Conservation (phyloP, 1,284 basidiomycete species). For the Trichosporon faecale region DNA sequence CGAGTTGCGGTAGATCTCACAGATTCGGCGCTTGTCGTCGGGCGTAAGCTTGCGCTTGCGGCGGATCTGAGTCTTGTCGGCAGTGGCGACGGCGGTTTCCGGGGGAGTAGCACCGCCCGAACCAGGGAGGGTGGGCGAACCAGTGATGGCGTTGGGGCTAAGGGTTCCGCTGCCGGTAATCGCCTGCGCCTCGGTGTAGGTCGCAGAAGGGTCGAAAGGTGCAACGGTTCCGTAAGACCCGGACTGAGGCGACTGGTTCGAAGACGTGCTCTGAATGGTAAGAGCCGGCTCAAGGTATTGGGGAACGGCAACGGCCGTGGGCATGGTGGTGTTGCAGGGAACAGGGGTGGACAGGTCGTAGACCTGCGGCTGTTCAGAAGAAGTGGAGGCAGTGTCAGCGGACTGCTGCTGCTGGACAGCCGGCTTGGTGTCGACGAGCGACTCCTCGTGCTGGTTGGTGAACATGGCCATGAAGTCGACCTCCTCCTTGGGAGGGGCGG, state of each 20-base stretch:
- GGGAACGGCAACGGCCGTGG: slow-evolving; percentile 1
- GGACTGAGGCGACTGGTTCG: background rate
- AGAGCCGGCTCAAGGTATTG: slow-evolving; percentile 19
- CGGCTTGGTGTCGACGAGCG: slow-evolving; percentile 3
- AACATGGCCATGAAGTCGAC: slow-evolving; percentile 31
- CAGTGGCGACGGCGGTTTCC: slow-evolving; percentile 2
- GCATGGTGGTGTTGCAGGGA: slow-evolving; percentile 10
- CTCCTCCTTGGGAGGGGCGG: slow-evolving; percentile 19
- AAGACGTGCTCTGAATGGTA: background rate
- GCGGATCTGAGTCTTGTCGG: slow-evolving; percentile 12
- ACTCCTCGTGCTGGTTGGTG: slow-evolving; percentile 24
- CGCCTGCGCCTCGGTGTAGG: background rate
- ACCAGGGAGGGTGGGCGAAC: background rate
- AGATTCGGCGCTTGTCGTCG: slow-evolving; percentile 31
- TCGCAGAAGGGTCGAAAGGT: background rate
- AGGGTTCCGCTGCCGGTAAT: background rate
- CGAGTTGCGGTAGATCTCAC: slow-evolving; percentile 28
- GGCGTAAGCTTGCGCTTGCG: slow-evolving; percentile 31
- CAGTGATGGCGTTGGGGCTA: background rate
- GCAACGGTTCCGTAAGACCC: background rate
- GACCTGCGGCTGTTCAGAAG: background rate
- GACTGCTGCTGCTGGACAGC: slow-evolving; percentile 2
- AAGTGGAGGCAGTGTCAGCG: background rate
- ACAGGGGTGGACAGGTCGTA: background rate
- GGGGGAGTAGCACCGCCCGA: slow-evolving; percentile 15